Evolutionary conservation across 805 yeast species (phyloP).

Genomic region (Wickerhamiella occidentalis): DNA sequence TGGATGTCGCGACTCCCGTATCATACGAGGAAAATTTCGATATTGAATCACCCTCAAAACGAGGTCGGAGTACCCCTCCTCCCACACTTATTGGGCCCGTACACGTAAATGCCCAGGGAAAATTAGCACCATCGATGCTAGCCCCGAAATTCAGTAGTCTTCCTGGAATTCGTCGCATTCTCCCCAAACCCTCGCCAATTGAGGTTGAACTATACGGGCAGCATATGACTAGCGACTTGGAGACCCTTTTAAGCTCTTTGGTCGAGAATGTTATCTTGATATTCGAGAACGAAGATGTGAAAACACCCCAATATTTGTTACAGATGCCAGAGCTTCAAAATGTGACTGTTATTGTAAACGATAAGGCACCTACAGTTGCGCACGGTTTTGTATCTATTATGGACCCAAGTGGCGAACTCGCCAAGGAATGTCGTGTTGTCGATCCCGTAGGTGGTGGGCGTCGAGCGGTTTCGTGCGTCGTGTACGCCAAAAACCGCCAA

Average conservation of each 20-base stretch:
- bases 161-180: constrained; percentile 21
- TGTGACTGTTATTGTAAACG: constrained; percentile 14
- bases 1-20: neutral
- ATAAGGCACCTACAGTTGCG: constrained; percentile 4
- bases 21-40: neutral
- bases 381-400: constrained; percentile 16
- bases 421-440: constrained; percentile 23
- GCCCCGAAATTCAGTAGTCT: constrained; percentile 14
- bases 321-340: constrained; percentile 13
- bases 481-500: constrained; percentile 22
- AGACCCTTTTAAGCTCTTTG: constrained; percentile 14
- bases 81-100: constrained; percentile 11
- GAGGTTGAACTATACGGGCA: constrained; percentile 14
- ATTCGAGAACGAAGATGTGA: constrained; percentile 15
- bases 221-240: constrained; percentile 11
- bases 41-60: constrained; percentile 10
- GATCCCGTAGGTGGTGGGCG: constrained; percentile 28
- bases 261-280: constrained; percentile 16
- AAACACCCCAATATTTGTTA: constrained; percentile 11
- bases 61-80: constrained; percentile 11
- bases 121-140: constrained; percentile 9
- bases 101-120: constrained; percentile 8
- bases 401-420: constrained; percentile 23
- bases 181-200: constrained; percentile 13
- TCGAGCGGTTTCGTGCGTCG: constrained; percentile 23